These are phyloP conservation scores for Amanita rubescens DNA, from an alignment of 768 basidiomycete species.

Conservation along the genomic window DNA sequence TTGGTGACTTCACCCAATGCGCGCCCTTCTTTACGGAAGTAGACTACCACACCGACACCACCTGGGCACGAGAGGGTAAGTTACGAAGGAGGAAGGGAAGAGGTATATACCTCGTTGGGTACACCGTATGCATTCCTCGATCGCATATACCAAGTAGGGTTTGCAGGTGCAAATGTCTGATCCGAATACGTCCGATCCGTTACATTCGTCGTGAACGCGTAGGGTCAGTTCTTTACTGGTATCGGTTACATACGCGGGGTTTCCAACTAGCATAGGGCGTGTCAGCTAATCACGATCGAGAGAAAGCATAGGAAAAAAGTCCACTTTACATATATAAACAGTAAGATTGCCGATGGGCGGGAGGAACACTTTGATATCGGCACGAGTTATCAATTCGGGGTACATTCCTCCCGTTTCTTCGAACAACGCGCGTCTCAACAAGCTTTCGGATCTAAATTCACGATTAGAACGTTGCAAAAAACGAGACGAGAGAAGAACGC, in stretches of 20 bases:
- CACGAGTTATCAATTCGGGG: conserved; percentile 90
- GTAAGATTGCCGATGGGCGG: conserved; percentile 91
- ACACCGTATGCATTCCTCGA: conserved; percentile 84
- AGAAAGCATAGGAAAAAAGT: neutral
- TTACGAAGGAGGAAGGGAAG: neutral
- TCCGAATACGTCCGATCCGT: conserved; percentile 94
- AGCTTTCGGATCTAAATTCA: conserved; percentile 62
- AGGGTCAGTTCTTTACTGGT: conserved; percentile 74
- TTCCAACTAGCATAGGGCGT: conserved; percentile 51
- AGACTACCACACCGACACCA: conserved; percentile 89
- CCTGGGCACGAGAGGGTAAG: conserved; percentile 34
- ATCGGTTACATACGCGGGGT: conserved; percentile 71
- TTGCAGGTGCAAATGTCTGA: conserved; percentile 92
- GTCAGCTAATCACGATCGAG: neutral
- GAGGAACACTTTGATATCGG: conserved; percentile 92
- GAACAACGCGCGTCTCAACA: conserved; percentile 86
- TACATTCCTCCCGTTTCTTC: conserved; percentile 97
- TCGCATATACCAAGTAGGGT: conserved; percentile 87
- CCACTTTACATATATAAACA: conserved; percentile 75
- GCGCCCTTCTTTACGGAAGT: conserved; percentile 92
- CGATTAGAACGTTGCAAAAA: no score
- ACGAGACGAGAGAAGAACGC: conserved; percentile 28
- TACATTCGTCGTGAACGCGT: conserved; percentile 94
- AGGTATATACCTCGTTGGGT: conserved; percentile 36
- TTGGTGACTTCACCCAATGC: conserved; percentile 93